Conservation (phyloP, 306 rosid genomes). For the Echinosophora koreensis region DNA sequence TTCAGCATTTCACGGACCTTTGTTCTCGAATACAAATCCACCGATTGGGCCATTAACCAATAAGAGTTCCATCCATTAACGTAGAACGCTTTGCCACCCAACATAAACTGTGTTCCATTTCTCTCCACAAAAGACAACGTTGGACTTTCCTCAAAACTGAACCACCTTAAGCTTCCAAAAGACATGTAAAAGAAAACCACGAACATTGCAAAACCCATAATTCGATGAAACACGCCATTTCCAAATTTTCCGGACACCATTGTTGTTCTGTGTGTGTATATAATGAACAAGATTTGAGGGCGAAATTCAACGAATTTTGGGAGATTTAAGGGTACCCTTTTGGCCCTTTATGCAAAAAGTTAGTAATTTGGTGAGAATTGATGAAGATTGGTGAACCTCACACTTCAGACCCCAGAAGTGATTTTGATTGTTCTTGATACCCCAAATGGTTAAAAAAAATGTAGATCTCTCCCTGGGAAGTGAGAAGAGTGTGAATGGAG, state of each 20-base stretch:
- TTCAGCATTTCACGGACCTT: constrained; percentile 75
- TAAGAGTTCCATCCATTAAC: constrained; percentile 98
- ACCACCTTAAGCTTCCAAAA: constrained; percentile 67
- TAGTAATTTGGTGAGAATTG: constrained; percentile 35
- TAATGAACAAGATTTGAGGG: not conserved
- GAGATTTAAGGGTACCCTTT: constrained; percentile 48
- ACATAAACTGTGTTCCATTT: constrained; percentile 75
- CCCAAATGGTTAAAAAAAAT: constrained; percentile 41
- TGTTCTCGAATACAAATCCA: constrained; percentile 62
- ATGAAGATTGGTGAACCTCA: constrained; percentile 45
- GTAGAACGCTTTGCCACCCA: constrained; percentile 78
- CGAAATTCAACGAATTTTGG: constrained; percentile 47
- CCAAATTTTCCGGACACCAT: constrained; percentile 58
- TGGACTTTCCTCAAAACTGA: constrained; percentile 47
- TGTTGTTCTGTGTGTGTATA: constrained; percentile 16
- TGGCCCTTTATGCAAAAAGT: constrained; percentile 44
- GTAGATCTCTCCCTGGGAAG: constrained; percentile 57
- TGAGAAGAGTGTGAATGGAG: constrained; percentile 28
- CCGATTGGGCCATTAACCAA: constrained; percentile 91
- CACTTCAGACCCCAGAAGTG: constrained; percentile 39
- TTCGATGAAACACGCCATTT: constrained; percentile 71
- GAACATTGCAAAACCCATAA: constrained; percentile 76
- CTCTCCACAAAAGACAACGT: constrained; percentile 75
- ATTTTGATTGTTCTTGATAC: constrained; percentile 31
- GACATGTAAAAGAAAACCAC: constrained; percentile 79